These are phyloP conservation scores for Coniochaeta hoffmannii DNA, from an alignment of 2,329 filamentous ascomycete genomes.

Conservation along the genomic window DNA sequence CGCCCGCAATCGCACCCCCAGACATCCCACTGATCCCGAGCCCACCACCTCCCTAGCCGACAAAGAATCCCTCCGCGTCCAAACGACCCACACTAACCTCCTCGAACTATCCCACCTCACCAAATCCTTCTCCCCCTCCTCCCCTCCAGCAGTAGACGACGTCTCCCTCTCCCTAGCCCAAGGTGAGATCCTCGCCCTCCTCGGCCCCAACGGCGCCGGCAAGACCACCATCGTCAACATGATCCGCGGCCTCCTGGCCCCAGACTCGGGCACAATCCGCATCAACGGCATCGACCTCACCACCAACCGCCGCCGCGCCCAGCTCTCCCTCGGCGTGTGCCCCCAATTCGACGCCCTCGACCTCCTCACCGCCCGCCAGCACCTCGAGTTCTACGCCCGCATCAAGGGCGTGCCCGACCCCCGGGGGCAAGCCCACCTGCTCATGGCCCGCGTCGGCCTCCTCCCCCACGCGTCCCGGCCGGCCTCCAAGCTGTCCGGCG, in stretches of 20 bases:
- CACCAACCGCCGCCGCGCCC: constrained; percentile 52
- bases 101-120: constrained; percentile 61
- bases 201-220: constrained; percentile 72
- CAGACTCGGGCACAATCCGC: constrained; percentile 57
- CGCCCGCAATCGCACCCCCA: constrained; percentile 9
- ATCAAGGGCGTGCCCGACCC: constrained; percentile 59
- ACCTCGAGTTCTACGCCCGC: constrained; percentile 65
- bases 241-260: constrained; percentile 65
- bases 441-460: constrained; percentile 61
- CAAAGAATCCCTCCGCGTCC: constrained; percentile 21
- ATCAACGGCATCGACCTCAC: constrained; percentile 61
- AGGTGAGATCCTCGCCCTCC: constrained; percentile 65
- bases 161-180: constrained; percentile 62
- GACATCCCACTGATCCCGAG: constrained; percentile 16
- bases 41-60: constrained; percentile 17
- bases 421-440: constrained; percentile 54
- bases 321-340: constrained; percentile 57
- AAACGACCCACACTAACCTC: constrained; percentile 21
- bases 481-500: constrained; percentile 62
- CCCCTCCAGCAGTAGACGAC: constrained; percentile 54
- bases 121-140: constrained; percentile 57
- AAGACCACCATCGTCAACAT: constrained; percentile 67
- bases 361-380: constrained; percentile 65
- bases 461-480: constrained; percentile 52
- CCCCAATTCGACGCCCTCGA: constrained; percentile 70